Conservation (phyloP, 306 rosid genomes). For the Casuarina cunninghamiana region DNA sequence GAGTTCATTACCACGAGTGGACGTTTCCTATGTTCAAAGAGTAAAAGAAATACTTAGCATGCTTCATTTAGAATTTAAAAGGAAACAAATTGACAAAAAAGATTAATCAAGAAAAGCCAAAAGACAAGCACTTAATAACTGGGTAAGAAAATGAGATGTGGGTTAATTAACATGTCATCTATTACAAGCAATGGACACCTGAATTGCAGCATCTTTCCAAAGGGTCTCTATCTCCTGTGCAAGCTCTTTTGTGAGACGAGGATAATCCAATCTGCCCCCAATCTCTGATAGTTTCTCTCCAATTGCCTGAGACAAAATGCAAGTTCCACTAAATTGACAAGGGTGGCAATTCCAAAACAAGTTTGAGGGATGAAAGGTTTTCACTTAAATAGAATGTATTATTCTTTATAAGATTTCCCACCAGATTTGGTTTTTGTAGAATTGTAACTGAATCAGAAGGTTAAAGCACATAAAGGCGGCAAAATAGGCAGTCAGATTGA, state of each 20-base stretch:
- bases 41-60: conserved; percentile 6
- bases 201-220: conserved; percentile 92
- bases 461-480: background rate
- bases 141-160: conserved; percentile 16
- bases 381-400: background rate
- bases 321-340: conserved; percentile 18
- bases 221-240: conserved; percentile 81
- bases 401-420: conserved; percentile 1
- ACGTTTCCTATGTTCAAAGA: conserved; percentile 71
- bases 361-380: background rate
- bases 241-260: conserved; percentile 72
- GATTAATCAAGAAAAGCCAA: background rate
- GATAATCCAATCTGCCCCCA: conserved; percentile 85
- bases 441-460: background rate
- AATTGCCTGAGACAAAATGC: conserved; percentile 51
- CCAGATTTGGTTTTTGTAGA: conserved; percentile 5
- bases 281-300: conserved; percentile 86
- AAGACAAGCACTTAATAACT: background rate
- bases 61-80: conserved; percentile 5
- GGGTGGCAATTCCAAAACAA: background rate
- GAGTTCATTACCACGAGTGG: conserved; percentile 83
- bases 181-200: conserved; percentile 51
- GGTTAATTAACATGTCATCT: conserved; percentile 26
- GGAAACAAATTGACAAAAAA: background rate
- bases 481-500: conserved; percentile 12